Percentiles rank a stretch among this genome's conserved stretches.
Evolutionary conservation across 148 eudicot genomes (phyloP).

Genomic region (Pharnaceum exiguum): DNA sequence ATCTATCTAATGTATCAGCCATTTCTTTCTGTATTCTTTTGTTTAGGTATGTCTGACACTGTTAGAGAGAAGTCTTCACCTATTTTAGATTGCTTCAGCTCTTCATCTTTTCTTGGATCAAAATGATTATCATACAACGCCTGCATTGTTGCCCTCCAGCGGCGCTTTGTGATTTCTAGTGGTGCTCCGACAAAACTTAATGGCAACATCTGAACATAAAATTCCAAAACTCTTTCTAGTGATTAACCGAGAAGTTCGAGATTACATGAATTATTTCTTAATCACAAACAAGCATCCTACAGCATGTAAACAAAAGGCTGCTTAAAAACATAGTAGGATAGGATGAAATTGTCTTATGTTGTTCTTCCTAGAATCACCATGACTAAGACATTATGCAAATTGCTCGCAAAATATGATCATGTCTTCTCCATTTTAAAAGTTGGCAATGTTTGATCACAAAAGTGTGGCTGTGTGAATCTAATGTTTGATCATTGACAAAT

Average conservation of each 20-base stretch:
- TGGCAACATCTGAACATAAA: slow-evolving; percentile 28
- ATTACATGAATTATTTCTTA: not conserved
- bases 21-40: not conserved
- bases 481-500: too few relatives aligned
- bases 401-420: too few relatives aligned
- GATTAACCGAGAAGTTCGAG: not conserved
- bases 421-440: too few relatives aligned
- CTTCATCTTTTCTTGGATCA: slow-evolving; percentile 58
- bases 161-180: slow-evolving; percentile 42
- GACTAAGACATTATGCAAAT: too few relatives aligned
- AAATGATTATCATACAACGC: slow-evolving; percentile 42
- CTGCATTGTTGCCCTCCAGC: slow-evolving; percentile 48
- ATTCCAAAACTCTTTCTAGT: not conserved
- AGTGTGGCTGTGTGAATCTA: too few relatives aligned
- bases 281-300: not conserved
- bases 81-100: slow-evolving; percentile 52
- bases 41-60: not conserved
- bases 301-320: not conserved
- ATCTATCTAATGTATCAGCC: too few relatives aligned
- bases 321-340: not conserved
- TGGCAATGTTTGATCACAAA: too few relatives aligned
- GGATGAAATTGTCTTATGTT: too few relatives aligned
- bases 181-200: slow-evolving; percentile 29
- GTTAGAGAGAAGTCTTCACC: slow-evolving; percentile 30
- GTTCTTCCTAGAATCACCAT: too few relatives aligned